Percentiles rank a stretch among this genome's conserved stretches.
These are phyloP conservation scores for Dichotomopilus funicola DNA, from an alignment of 2,329 filamentous ascomycete genomes.

Conservation along the genomic window DNA sequence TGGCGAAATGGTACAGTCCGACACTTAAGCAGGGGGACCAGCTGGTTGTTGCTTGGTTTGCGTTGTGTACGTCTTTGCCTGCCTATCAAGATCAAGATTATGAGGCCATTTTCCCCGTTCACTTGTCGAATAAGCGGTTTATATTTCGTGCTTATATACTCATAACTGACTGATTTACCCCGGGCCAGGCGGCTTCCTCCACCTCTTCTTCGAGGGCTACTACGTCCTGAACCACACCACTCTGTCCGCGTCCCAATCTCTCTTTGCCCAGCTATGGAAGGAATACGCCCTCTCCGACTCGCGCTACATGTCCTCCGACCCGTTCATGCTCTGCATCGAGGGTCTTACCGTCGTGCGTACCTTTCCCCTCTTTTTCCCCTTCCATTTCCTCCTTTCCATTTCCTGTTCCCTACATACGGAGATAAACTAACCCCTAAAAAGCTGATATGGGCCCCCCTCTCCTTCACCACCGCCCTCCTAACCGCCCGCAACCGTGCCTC, in stretches of 20 bases:
- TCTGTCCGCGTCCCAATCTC: slow-evolving; percentile 60
- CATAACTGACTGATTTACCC: background rate
- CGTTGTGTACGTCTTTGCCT: slow-evolving; percentile 40
- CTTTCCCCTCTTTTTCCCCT: slow-evolving; percentile 15
- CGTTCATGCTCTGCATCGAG: slow-evolving; percentile 84
- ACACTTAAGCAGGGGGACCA: slow-evolving; percentile 34
- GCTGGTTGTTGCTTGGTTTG: slow-evolving; percentile 47
- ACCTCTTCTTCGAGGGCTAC: slow-evolving; percentile 80
- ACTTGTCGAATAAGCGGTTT: too few species aligned
- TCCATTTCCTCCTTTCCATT: background rate
- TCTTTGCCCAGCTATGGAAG: slow-evolving; percentile 87
- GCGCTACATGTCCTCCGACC: slow-evolving; percentile 73
- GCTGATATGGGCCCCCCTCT: slow-evolving; percentile 55
- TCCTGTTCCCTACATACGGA: background rate
- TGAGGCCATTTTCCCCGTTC: too few species aligned
- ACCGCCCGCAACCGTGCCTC: slow-evolving; percentile 31
- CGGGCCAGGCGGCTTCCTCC: slow-evolving; percentile 55
- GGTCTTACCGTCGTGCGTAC: slow-evolving; percentile 65
- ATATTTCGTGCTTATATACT: slow-evolving; percentile 4
- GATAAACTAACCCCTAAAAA: slow-evolving; percentile 20
- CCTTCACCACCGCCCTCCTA: slow-evolving; percentile 40
- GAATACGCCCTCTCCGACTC: slow-evolving; percentile 86
- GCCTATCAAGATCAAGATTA: background rate
- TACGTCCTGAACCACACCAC: slow-evolving; percentile 63
- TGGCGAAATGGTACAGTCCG: slow-evolving; percentile 29